phyloP scores from a whole-genome alignment of 2,329 filamentous ascomycete genomes.

The Fusarium lateritium region DNA sequence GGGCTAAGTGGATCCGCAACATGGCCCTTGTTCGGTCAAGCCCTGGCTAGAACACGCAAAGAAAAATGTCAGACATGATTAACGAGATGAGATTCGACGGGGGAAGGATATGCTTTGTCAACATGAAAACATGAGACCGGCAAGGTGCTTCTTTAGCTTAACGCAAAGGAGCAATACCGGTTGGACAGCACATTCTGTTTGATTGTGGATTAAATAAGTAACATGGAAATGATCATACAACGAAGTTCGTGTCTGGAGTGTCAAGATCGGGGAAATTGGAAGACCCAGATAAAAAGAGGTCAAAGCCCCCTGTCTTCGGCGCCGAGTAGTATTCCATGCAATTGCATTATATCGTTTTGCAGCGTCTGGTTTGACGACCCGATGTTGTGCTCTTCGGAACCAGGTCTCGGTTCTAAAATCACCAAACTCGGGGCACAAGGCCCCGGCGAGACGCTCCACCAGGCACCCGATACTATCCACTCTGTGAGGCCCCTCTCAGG shows the following conservation, averaged over 20 bases:
- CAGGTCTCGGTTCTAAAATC: conserved; percentile 38
- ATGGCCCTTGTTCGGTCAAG: conserved; percentile 17
- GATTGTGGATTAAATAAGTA: background rate
- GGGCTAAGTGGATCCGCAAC: conserved; percentile 31
- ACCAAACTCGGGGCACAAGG: conserved; percentile 28
- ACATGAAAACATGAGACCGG: conserved; percentile 6
- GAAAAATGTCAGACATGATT: conserved; percentile 37
- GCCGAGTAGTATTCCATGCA: conserved; percentile 4
- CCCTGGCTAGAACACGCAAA: conserved; percentile 31
- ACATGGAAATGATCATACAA: no score
- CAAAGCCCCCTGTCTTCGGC: conserved; percentile 10
- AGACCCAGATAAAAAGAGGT: conserved; percentile 19
- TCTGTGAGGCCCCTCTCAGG: conserved; percentile 28
- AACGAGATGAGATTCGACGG: conserved; percentile 33
- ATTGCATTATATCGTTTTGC: conserved; percentile 2
- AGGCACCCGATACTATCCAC: conserved; percentile 36
- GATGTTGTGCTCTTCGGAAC: conserved; percentile 35
- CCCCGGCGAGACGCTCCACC: conserved; percentile 31
- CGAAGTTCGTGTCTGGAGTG: background rate
- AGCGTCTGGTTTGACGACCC: conserved; percentile 14
- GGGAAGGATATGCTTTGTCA: conserved; percentile 10
- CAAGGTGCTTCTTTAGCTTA: conserved; percentile 3
- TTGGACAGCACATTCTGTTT: conserved; percentile 19
- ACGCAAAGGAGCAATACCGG: conserved; percentile 20
- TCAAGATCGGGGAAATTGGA: conserved; percentile 24